Evolutionary conservation across 2,329 filamentous ascomycete genomes (phyloP), one percentile per base, ranked within the genome.

Genomic region (Colletotrichum navitas): DNA sequence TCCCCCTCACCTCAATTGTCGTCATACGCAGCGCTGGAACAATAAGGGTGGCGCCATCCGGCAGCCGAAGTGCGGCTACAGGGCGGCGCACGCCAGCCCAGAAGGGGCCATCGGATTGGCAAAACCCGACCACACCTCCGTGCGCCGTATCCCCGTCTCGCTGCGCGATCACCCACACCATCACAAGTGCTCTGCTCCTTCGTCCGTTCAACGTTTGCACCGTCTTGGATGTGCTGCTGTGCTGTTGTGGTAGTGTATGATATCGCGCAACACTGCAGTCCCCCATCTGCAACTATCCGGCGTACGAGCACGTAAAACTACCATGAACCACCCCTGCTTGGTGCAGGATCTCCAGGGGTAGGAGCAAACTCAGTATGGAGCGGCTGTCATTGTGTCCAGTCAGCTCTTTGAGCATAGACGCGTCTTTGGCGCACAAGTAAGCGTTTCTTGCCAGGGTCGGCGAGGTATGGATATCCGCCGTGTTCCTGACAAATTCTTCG

Each of bases 131-230:
- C 39, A 49, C 32, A 51, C 36, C 18, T n/a, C 52, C 43, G 39
- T 55, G 59, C 43, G 66, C 26, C 11, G 16, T 34, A 16, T 52
- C 29, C 56, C 49, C 12, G 34, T 21, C 14, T 41, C 39, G 61
- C 55, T 47, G 49, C 43, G 63, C 34, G 49, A n/a, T 43, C 56
- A 34, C 39, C 63, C 47, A 62, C 68, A 51, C 58, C 68, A 56
- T 21, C 55, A 45, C 14, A 45, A n/a, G 32, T 49, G 49, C 63
- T 63, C 49, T 58, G 63, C 66, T 36, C 56, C 21, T 2, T 5
- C 21, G 39, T 67, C 63, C 51, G 68, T 71, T 43, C 68, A 16
- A 71, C 64, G 32, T 51, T 21, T 52, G 16, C 32, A 62, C 56
- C 34, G 64, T 49, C 32, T 21, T 36, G 39, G 58, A 32, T 29